phyloP scores from a whole-genome alignment of 352 stramenopile genomes.

The Globisporangium barbulae region DNA sequence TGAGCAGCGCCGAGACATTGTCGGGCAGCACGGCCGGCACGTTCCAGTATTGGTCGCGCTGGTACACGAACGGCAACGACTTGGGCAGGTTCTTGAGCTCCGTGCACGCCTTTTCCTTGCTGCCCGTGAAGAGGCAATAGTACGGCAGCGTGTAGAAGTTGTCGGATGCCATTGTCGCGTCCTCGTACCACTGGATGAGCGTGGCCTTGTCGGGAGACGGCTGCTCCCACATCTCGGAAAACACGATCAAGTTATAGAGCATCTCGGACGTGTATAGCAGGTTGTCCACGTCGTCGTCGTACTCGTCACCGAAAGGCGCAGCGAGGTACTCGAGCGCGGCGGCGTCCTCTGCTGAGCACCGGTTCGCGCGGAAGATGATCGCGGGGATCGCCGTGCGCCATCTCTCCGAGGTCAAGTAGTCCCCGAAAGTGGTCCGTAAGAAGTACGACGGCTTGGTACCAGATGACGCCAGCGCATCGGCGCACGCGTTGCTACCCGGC shows the following conservation, averaged over 20 bases:
- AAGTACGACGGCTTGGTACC: constrained; percentile 59
- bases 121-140: constrained; percentile 76
- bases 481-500: constrained; percentile 40
- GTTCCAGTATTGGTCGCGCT: constrained; percentile 72
- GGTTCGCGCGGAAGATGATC: constrained; percentile 48
- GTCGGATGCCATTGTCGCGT: constrained; percentile 56
- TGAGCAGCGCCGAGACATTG: constrained; percentile 44
- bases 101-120: constrained; percentile 49
- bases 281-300: constrained; percentile 38
- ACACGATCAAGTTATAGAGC: constrained; percentile 78
- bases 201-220: constrained; percentile 52
- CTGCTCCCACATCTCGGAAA: constrained; percentile 71
- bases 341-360: constrained; percentile 36
- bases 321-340: constrained; percentile 38
- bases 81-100: constrained; percentile 42
- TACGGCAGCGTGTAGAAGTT: constrained; percentile 68
- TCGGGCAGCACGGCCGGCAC: constrained; percentile 40
- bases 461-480: constrained; percentile 38
- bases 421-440: constrained; percentile 56
- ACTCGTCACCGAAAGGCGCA: constrained; percentile 13
- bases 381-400: constrained; percentile 44
- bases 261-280: constrained; percentile 65
- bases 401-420: constrained; percentile 51
- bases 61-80: constrained; percentile 40
- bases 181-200: constrained; percentile 57